Percentiles rank a stretch among this genome's conserved stretches.
phyloP scores from a whole-genome alignment of 257 asterid species.

The Lithospermum erythrorhizon region DNA sequence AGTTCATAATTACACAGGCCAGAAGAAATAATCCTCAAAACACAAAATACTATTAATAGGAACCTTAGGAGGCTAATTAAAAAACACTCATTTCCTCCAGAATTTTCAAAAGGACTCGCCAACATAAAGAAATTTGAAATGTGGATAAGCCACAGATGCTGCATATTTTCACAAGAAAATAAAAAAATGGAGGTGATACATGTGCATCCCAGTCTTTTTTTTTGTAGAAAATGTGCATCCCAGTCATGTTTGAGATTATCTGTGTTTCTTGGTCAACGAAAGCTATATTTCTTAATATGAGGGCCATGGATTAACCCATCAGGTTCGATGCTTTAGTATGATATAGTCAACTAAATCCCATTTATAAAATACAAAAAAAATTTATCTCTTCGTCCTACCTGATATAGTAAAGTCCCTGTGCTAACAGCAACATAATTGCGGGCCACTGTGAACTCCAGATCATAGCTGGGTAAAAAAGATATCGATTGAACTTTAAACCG shows the following conservation, averaged over 20 bases:
- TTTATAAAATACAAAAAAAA: neutral
- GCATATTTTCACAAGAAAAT: neutral
- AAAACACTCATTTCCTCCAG: neutral
- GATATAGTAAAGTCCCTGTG: slow-evolving; percentile 86
- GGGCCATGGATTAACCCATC: neutral
- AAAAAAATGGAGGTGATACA: neutral
- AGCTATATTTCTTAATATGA: neutral
- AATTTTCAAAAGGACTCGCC: neutral
- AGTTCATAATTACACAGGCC: no score
- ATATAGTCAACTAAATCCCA: neutral
- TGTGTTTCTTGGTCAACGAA: neutral
- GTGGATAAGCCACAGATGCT: neutral
- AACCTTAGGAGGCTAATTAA: neutral
- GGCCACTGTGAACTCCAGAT: slow-evolving; percentile 95
- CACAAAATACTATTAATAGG: neutral
- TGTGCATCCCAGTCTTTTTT: neutral
- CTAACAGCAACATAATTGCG: slow-evolving; percentile 80
- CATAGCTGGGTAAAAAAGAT: slow-evolving; percentile 47
- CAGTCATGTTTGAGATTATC: neutral
- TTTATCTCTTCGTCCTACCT: slow-evolving; percentile 39
- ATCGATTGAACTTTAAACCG: slow-evolving; percentile 10
- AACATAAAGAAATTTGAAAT: neutral
- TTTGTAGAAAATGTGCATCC: neutral
- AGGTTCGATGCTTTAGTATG: neutral
- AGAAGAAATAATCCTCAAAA: neutral